phyloP scores from a whole-genome alignment of 306 rosid species.

The Luffa acutangula region DNA sequence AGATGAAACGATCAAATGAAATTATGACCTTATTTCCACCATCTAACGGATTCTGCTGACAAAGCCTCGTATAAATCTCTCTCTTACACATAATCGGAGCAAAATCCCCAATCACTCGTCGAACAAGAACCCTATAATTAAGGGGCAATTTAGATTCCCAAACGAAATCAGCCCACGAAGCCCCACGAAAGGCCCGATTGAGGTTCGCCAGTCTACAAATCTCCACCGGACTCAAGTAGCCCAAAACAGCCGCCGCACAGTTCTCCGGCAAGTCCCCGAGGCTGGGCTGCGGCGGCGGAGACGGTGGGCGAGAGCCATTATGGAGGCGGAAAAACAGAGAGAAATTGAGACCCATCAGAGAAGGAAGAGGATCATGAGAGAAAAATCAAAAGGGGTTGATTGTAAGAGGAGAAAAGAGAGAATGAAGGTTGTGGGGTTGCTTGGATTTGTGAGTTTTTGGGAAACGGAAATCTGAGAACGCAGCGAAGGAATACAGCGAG shows the following conservation, averaged over 20 bases:
- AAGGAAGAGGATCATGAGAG: background rate
- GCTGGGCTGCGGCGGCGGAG: conserved; percentile 19
- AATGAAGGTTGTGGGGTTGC: background rate
- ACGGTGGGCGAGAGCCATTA: conserved; percentile 11
- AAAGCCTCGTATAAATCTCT: conserved; percentile 52
- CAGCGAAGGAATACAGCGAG: conserved; percentile 29
- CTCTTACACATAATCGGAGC: conserved; percentile 39
- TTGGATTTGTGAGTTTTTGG: background rate
- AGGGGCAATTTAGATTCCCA: conserved; percentile 87
- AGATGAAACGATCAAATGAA: background rate
- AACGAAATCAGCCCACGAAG: conserved; percentile 77
- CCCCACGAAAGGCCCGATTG: conserved; percentile 72
- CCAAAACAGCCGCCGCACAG: conserved; percentile 53
- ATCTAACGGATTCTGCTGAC: conserved; percentile 39
- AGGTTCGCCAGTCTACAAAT: conserved; percentile 58
- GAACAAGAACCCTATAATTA: conserved; percentile 35
- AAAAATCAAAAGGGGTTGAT: background rate
- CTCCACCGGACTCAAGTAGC: conserved; percentile 61
- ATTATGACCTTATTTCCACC: conserved; percentile 57
- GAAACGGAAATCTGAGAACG: no score
- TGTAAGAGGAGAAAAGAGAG: background rate
- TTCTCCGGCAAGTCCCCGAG: conserved; percentile 79
- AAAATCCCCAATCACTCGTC: conserved; percentile 29
- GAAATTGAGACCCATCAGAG: conserved; percentile 31
- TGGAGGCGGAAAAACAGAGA: conserved; percentile 18